Percentiles rank a stretch among this genome's conserved stretches.
These are phyloP conservation scores for Dothiorella sarmentorum DNA, from an alignment of 2,329 filamentous ascomycete species.

Conservation along the genomic window DNA sequence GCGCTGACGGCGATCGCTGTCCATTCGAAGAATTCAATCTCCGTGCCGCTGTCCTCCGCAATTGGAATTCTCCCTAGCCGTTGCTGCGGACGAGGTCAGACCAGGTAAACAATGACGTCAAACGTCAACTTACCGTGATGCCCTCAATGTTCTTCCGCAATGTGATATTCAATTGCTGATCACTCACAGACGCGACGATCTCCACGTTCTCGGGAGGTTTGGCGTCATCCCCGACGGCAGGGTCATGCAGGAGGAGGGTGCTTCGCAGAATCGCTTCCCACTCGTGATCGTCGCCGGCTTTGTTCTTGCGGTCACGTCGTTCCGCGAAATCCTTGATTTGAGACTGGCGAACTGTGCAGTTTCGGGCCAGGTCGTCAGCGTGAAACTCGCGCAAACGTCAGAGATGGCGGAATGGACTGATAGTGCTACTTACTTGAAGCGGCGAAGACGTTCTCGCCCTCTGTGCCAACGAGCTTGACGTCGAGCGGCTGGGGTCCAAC, in stretches of 20 bases:
- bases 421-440: slow-evolving; percentile 51
- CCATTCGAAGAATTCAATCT: slow-evolving; percentile 68
- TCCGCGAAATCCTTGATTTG: slow-evolving; percentile 28
- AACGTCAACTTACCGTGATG: slow-evolving; percentile 57
- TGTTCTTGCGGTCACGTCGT: slow-evolving; percentile 8
- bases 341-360: slow-evolving; percentile 30
- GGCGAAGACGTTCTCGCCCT: slow-evolving; percentile 60
- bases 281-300: slow-evolving; percentile 48
- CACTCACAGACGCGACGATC: slow-evolving; percentile 53
- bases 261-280: slow-evolving; percentile 62
- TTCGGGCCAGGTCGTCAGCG: slow-evolving; percentile 16
- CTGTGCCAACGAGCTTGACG: slow-evolving; percentile 65
- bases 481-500: slow-evolving; percentile 56
- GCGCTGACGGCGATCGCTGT: slow-evolving; percentile 57
- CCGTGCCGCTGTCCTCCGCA: slow-evolving; percentile 53
- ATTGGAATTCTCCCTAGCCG: slow-evolving; percentile 64
- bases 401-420: slow-evolving; percentile 19
- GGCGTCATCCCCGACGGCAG: slow-evolving; percentile 33
- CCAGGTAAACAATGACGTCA: slow-evolving; percentile 18
- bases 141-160: slow-evolving; percentile 61
- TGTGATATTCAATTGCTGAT: slow-evolving; percentile 56
- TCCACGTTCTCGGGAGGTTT: slow-evolving; percentile 55
- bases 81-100: slow-evolving; percentile 49
- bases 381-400: slow-evolving; percentile 25
- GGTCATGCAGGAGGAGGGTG: slow-evolving; percentile 51